Evolutionary conservation across 805 yeast genomes (phyloP), one percentile per base, ranked within the genome.

Genomic region (Kluyveromyces nonfermentans): DNA sequence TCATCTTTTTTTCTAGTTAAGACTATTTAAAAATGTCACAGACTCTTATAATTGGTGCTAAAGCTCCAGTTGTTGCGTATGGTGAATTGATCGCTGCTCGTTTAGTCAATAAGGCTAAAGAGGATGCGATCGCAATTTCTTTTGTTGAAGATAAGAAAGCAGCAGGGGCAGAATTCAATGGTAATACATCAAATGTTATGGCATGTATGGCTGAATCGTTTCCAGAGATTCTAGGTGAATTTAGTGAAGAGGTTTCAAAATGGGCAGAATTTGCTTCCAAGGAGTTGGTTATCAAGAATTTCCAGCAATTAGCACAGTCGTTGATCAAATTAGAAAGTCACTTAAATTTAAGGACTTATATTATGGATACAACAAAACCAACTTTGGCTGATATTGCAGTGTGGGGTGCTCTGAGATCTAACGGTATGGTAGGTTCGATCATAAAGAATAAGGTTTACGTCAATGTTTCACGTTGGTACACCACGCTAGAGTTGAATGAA

Each of bases 351-450:
- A 78, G 96, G 60, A 77, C 96, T 7, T 89, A 77, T 61, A 62
- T 87, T 43, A 65, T 75, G 44, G 95, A 93, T 33, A 60, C 60
- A 7, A 73, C 79, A 65, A 52, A 69, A n/a, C 68, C 74, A 49
- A 70, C 94, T 12, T 64, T 80, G 36, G 93, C 95, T 42, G 98
- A 90, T 66, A 71, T 87, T 48, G 85, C 90, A 14, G 73, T 84
- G 17, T 90, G 97, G 97, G 97, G 97, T 65, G 85, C 83, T 40
- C 72, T 90, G 54, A 80, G 97, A 69, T 85, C 95, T 50, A 90
- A 93, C 64, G 87, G 95, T 43, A 82, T 90, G 62, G 85, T 89
- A 72, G 96, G 93, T 19, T 85, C 96, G 15, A 82, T 86, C 50
- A 75, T 88, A 65, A 89, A 87, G 71, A 84, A 78, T 67, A 85